Base-by-base conservation (phyloP, 805 yeast genomes). In the Sugiyamaella floridensis region DNA sequence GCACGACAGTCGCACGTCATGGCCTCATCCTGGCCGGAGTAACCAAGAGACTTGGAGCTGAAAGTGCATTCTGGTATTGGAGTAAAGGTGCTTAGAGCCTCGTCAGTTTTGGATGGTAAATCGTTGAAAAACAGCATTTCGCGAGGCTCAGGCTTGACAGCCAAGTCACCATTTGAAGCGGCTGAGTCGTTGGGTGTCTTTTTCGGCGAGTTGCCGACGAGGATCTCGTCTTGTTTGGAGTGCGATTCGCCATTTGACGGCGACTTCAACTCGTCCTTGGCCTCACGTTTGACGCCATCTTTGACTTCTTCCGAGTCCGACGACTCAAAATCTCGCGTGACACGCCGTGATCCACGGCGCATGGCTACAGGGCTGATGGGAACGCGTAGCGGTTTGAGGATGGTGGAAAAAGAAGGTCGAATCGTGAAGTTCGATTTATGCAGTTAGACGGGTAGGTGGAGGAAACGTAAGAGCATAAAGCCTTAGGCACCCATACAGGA, bases 1-100 rank as follows among this genome's bases (percentile, higher is more conserved):
- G 76, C 66, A 77, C 86, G 43, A 73, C 99, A 92, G 64, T 89
- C 97, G 74, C 99, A 92, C 14, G 90, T 80, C 93, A 92, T 89
- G 58, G 77, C 77, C 59, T 88, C 96, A 57, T 82, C 83, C 63
- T 85, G 87, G 43, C 85, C 87, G 1, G 89, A 77, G 40, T 76
- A 72, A 10, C 96, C 96, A 11, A 87, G 70, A 44, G 67, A 60
- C 62, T 82, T 83, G 50, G 73, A 73, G 18, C 79, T 73, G 66
- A 89, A 92, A 6, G 78, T 73, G 63, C 90, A 85, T 49, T 77
- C 77, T 28, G 69, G 68, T 46, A 92, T 63, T 55, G 71, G 76
- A 4, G 67, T 71, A 66, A 87, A 92, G 4, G 82, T 75, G 19
- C 63, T 50, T 51, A 72, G 62, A 0, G 96, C 97, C 66, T 87